These are phyloP conservation scores for Chionographis japonica DNA, from an alignment of 106 monocot species.

Conservation along the genomic window DNA sequence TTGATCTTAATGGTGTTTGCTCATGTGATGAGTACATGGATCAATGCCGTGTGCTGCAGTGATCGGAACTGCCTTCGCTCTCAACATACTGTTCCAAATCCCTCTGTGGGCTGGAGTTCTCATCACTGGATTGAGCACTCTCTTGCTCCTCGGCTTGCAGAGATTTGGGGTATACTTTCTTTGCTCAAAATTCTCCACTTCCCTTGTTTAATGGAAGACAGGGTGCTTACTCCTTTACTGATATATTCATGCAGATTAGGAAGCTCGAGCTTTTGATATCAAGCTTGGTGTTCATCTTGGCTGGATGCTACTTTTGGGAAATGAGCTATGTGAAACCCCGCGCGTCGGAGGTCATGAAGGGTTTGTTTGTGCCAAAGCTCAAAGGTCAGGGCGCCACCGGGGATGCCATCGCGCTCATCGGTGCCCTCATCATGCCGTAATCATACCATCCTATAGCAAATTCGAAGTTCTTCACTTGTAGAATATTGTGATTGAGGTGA, in stretches of 20 bases:
- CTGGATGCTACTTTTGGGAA: slow-evolving; percentile 34
- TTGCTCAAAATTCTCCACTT: too few relatives aligned
- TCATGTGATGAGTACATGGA: too few relatives aligned
- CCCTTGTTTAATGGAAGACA: too few relatives aligned
- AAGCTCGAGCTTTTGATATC: slow-evolving; percentile 31
- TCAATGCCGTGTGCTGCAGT: slow-evolving; percentile 31
- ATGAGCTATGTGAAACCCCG: slow-evolving; percentile 32
- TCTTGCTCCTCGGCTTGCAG: slow-evolving; percentile 72
- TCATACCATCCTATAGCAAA: not conserved
- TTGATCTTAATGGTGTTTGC: too few relatives aligned
- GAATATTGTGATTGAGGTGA: too few relatives aligned
- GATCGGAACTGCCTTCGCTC: slow-evolving; percentile 88
- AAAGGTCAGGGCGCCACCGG: slow-evolving; percentile 19
- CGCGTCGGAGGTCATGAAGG: slow-evolving; percentile 24
- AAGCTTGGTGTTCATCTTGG: slow-evolving; percentile 25
- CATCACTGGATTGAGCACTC: slow-evolving; percentile 75
- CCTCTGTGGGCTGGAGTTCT: slow-evolving; percentile 80
- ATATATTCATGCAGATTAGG: slow-evolving; percentile 12
- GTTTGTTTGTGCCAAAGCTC: slow-evolving; percentile 39
- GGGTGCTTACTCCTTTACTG: not conserved
- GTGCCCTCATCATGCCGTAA: slow-evolving; percentile 54
- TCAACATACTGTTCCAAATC: slow-evolving; percentile 68
- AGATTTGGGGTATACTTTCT: slow-evolving; percentile 60
- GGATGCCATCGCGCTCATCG: slow-evolving; percentile 43
- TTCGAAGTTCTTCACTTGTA: too few relatives aligned